A percentile compares a stretch with the other conserved stretches of the same genome.
Evolutionary conservation across 2,329 filamentous ascomycete genomes (phyloP).

Genomic region (Neonectria neomacrospora): DNA sequence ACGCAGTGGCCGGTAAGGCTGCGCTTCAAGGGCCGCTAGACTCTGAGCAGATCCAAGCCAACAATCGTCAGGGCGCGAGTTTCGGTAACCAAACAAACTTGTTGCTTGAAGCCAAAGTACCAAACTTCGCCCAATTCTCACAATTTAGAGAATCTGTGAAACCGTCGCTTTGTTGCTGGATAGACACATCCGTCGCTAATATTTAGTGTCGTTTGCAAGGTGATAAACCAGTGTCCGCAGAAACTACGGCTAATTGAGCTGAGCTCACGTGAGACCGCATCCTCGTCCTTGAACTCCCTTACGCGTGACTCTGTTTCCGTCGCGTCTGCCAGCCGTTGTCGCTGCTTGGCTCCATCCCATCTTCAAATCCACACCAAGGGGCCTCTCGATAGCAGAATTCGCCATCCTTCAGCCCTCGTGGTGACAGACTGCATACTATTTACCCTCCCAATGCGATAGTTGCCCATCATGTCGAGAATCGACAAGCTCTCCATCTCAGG

Average conservation of each 20-base stretch:
- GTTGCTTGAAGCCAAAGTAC: too few species aligned
- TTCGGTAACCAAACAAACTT: background rate
- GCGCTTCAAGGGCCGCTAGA: background rate
- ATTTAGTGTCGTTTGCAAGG: background rate
- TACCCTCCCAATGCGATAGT: slow-evolving; percentile 28
- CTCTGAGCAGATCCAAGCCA: background rate
- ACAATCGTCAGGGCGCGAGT: background rate
- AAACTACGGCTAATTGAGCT: slow-evolving; percentile 4
- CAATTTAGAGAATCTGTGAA: background rate
- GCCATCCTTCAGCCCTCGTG: background rate
- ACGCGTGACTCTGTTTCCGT: slow-evolving; percentile 6
- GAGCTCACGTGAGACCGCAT: slow-evolving; percentile 23
- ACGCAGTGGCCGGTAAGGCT: background rate
- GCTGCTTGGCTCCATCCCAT: slow-evolving; percentile 7
- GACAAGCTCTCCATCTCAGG: slow-evolving; percentile 90
- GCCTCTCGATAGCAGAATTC: background rate
- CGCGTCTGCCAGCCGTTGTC: slow-evolving; percentile 13
- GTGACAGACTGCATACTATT: background rate
- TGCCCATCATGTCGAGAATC: slow-evolving; percentile 75
- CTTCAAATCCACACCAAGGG: background rate
- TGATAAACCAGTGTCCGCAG: background rate
- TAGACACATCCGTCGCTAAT: too few species aligned
- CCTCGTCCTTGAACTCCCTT: slow-evolving; percentile 4
- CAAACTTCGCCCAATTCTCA: background rate
- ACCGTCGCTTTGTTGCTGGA: background rate